Conservation (phyloP, 768 basidiomycete species). For the Artomyces pyxidatus region DNA sequence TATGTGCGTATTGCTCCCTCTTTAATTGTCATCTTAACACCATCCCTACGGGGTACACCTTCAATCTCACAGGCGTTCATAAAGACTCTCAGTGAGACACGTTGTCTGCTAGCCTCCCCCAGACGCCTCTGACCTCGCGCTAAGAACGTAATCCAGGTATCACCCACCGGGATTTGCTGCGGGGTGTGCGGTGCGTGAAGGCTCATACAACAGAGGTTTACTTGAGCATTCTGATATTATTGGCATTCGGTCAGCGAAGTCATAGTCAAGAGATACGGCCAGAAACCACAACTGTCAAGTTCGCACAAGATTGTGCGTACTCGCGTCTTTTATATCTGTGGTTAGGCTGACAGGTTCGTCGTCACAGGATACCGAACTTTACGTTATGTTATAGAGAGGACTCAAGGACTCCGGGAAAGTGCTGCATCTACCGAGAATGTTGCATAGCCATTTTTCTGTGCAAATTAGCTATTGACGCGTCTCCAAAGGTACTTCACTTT, state of each 20-base stretch:
- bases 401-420: too few relatives aligned
- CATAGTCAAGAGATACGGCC: conserved; percentile 50
- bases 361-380: background rate
- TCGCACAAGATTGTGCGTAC: conserved; percentile 55
- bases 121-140: background rate
- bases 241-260: conserved; percentile 34
- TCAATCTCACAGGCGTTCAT: conserved; percentile 44
- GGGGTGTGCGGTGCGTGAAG: conserved; percentile 6
- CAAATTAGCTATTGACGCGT: too few relatives aligned
- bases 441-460: too few relatives aligned
- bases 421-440: too few relatives aligned
- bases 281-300: conserved; percentile 67
- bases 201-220: background rate
- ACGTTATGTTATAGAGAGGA: conserved; percentile 10
- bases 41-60: background rate
- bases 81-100: conserved; percentile 37
- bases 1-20: conserved; percentile 38
- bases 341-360: background rate
- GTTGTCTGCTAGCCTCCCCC: background rate
- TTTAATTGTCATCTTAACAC: background rate
- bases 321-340: too few relatives aligned
- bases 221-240: background rate
- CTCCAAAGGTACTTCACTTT: too few relatives aligned
- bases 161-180: conserved; percentile 8
- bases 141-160: conserved; percentile 32